Evolutionary conservation across 2,329 filamentous ascomycete species (phyloP), one percentile per base, ranked within the genome.

Genomic region (Fusarium clavum): DNA sequence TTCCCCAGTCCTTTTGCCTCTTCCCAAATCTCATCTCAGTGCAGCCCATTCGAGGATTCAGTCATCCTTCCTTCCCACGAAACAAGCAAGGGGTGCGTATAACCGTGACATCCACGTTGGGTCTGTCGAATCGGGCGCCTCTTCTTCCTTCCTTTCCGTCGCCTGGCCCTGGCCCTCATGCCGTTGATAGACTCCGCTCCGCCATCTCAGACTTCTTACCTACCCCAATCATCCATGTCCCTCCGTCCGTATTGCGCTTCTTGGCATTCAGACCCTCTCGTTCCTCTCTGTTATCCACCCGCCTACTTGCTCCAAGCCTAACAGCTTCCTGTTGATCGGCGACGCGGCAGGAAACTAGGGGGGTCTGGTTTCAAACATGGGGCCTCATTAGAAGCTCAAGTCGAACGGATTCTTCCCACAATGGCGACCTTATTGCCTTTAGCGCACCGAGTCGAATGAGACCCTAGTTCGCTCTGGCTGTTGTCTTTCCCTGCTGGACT

Each of bases 181-280:
- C 57, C 43, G 46, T 53, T 51, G 56, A 61, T 67, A 38, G 51
- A 43, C 60, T 69, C 58, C 48, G 61, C 61, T 61, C 47, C 63
- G 64, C 63, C 49, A 69, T 58, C 49, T 49, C 54, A 52, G 18
- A 46, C 55, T 49, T 70, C 70, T 22, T 56, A 67, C 67, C 67
- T 73, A 70, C 72, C 68, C 59, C 64, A 70, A 65, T 62, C 62
- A 64, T 64, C 70, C 70, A 64, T 74, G 65, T 67, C 56, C 64
- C 59, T 74, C 67, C 67, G 68, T 74, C 67, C 67, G 65, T 71
- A 63, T 73, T 58, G 59, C 59, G 53, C 48, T 54, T 70, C 69
- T 72, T 68, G 69, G 70, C 69, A 53, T 61, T 51, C 60, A 49
- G 63, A 40, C 40, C 56, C 47, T 70, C 66, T 66, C 44, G 63